These are phyloP conservation scores for Blepharisma undulans DNA, from an alignment of 169 alveolate genomes.

Conservation along the genomic window DNA sequence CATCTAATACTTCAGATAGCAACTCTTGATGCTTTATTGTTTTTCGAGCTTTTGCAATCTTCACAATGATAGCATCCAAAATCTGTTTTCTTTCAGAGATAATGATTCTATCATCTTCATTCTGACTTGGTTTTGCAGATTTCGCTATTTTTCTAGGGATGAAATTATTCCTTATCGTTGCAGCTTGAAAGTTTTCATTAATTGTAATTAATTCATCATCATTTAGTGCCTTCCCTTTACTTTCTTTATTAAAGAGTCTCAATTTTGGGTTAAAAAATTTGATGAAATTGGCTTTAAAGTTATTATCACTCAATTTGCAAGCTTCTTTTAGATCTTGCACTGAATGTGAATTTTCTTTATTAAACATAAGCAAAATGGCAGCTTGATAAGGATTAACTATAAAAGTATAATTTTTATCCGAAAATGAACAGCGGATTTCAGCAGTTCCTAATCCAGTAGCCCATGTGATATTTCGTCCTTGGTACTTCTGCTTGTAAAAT, in stretches of 20 bases:
- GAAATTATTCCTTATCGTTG: not conserved
- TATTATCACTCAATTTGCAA: constrained; percentile 46
- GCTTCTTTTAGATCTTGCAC: constrained; percentile 49
- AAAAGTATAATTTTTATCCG: constrained; percentile 46
- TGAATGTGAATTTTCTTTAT: constrained; percentile 39
- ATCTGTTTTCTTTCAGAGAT: constrained; percentile 50
- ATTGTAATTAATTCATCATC: constrained; percentile 18
- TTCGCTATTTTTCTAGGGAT: constrained; percentile 19
- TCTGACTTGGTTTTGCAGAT: not conserved
- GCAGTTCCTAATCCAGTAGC: constrained; percentile 42
- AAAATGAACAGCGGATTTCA: constrained; percentile 41
- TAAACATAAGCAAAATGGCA: constrained; percentile 54
- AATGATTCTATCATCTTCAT: constrained; percentile 18
- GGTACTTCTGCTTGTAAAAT: constrained; percentile 51
- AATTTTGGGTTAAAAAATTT: constrained; percentile 57
- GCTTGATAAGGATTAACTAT: constrained; percentile 57
- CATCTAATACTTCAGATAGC: constrained; percentile 56
- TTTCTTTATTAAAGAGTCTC: constrained; percentile 50
- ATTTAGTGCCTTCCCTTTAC: constrained; percentile 1
- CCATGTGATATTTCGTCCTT: constrained; percentile 61
- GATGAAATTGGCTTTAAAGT: constrained; percentile 37
- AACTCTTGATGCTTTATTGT: constrained; percentile 58
- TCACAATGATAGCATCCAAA: constrained; percentile 65
- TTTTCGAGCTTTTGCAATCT: constrained; percentile 66
- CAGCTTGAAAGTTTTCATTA: not conserved